Evolutionary conservation across 202 grass and related monocot genomes (phyloP), one percentile per base, ranked within the genome.

Genomic region (Sporobolus alterniflorus): DNA sequence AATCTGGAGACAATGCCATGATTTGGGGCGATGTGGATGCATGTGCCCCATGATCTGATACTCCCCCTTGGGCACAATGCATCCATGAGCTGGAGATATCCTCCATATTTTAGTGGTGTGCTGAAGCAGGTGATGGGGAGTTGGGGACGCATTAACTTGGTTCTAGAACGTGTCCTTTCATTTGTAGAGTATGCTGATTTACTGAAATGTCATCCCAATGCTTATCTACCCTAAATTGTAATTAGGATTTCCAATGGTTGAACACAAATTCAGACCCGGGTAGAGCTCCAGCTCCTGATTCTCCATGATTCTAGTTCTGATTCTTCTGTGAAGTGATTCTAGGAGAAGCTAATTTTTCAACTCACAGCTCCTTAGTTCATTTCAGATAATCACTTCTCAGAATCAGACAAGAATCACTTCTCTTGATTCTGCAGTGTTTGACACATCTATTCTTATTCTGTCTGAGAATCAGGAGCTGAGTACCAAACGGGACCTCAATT

Each of bases 1-100:
- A 89, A 84, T 89, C 81, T 89, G 76, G 75, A 88, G 87, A 89
- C 75, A 80, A 84, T 16, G 87, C 49, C 81, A 80, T 89, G 87
- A 84, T 89, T 88, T 84, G 7, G 43, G 75, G 67, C 21, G 64
- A 62, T 52, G 80, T 84, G 87, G 69, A 15, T 6, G 61, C 81
- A 89, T 84, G 87, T 80, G 87, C 81, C 76, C 75, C 81, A 70
- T 80, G 52, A 84, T 75, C 75, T 89, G 69, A 84, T 89, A 84
- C 75, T 89, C 81, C 61, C 49, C 41, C 24, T 61, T 21, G 56
- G 68, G 79, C 81, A 61, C 68, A n/a, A n/a, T n/a, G n/a, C 75
- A 67, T 66, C 47, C 63, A 69, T 84, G 75, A 79, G 81, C 87
- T 89, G 87, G 81, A 89, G 25, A 2, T 84, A 81, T 84, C 81